Percentiles rank a stretch among this genome's conserved stretches.
phyloP scores from a whole-genome alignment of 306 rosid genomes.

The Cicer judaicum region DNA sequence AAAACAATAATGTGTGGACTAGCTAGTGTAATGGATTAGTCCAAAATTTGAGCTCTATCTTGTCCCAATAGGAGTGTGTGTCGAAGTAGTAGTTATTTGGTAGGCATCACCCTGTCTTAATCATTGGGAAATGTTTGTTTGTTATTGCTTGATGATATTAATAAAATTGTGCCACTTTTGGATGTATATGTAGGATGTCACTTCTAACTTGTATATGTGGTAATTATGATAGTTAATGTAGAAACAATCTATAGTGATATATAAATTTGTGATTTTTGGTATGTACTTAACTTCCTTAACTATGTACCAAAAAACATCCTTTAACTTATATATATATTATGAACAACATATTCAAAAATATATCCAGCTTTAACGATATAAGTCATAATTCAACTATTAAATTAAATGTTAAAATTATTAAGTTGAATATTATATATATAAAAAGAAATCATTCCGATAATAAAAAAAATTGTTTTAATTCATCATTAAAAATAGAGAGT shows the following conservation, averaged over 20 bases:
- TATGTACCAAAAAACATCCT: background rate
- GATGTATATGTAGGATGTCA: conserved; percentile 31
- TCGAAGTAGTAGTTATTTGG: conserved; percentile 40
- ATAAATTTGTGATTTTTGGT: conserved; percentile 1
- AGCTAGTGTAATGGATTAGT: conserved; percentile 11
- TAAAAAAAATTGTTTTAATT: too few relatives aligned
- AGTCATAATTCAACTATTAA: too few relatives aligned
- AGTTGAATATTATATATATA: too few relatives aligned
- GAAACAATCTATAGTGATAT: background rate
- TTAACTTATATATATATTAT: background rate
- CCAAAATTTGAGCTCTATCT: conserved; percentile 27
- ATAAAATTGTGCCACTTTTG: conserved; percentile 39
- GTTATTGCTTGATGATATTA: conserved; percentile 18
- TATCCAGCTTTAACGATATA: background rate
- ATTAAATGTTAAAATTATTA: too few relatives aligned
- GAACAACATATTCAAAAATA: background rate
- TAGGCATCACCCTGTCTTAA: conserved; percentile 44
- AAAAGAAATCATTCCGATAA: too few relatives aligned
- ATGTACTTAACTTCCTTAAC: background rate
- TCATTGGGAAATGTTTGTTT: conserved; percentile 37
- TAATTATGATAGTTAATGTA: background rate
- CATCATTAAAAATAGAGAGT: too few relatives aligned
- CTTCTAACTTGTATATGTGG: conserved; percentile 22
- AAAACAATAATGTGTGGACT: conserved; percentile 39
- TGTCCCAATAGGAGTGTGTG: conserved; percentile 24